Base-by-base conservation (phyloP, 2,329 filamentous ascomycete species). In the Colletotrichum shisoi region DNA sequence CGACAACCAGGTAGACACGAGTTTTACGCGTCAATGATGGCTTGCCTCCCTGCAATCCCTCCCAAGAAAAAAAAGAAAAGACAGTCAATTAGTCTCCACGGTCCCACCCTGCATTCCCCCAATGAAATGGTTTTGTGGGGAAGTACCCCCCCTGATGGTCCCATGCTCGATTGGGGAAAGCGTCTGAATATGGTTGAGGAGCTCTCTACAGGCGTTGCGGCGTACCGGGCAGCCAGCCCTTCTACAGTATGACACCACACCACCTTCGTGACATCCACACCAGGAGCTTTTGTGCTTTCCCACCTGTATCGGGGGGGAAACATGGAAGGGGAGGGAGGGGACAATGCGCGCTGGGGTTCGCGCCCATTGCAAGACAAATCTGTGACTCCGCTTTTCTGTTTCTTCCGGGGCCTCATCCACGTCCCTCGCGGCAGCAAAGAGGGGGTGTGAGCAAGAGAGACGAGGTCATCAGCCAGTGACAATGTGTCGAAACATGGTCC, bases 181-280 rank as follows among this genome's bases (percentile, higher is more conserved):
- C 63, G 54, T 53, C 9, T 21, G 44, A 74, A 79, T 80, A 80
- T 82, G 79, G 80, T 82, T 82, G 80, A 82, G 80, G 71, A 78
- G 73, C 70, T 72, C 68, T 70, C 72, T 74, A 71, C 71, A 72
- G 69, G 71, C 72, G 70, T 68, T 64, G 54, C 27, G 15, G 72
- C 68, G 19, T n/a, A 53, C 42, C 53, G 45, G 40, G 40, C 60
- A 64, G 61, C 61, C 17, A 42, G 17, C 15, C 13, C 53, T 9
- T 34, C 31, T 34, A 31, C 27, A 2, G 27, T 31, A 34, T 19
- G 53, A 57, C 39, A 40, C 24, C 53, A 45, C 39, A 13, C 39
- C 42, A 24, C 56, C 34, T 45, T 15, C 27, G 9, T 3, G 31
- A 48, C 45, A 39, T 58, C 31, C 56, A 58, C 56, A 37, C 56